A percentile compares a stretch with the other conserved stretches of the same genome.
phyloP scores from a whole-genome alignment of 1,284 basidiomycete genomes.

The Ceratorhiza oryzae-sativae region DNA sequence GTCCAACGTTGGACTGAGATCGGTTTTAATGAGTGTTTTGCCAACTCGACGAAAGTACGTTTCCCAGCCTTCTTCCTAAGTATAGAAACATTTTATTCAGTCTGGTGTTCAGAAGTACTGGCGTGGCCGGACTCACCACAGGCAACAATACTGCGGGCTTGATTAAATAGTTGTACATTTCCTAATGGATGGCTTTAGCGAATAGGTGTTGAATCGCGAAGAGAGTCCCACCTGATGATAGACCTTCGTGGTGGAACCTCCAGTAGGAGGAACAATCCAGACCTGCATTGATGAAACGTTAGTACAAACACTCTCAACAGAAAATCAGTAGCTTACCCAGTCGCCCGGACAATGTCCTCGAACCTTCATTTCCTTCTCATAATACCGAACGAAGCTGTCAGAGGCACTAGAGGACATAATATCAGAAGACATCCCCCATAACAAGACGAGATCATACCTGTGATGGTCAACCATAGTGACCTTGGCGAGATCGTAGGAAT shows the following conservation, averaged over 20 bases:
- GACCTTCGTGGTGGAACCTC: constrained; percentile 20
- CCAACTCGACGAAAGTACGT: constrained; percentile 23
- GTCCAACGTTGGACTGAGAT: not conserved
- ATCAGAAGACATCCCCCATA: not conserved
- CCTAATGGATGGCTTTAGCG: not conserved
- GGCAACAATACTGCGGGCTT: constrained; percentile 20
- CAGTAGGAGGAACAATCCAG: constrained; percentile 22
- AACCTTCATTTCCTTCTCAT: constrained; percentile 21
- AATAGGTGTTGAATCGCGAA: not conserved
- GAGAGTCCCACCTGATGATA: constrained; percentile 8
- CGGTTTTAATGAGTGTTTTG: constrained; percentile 11
- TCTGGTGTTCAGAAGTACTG: too few relatives aligned
- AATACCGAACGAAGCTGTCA: constrained; percentile 23
- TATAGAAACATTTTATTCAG: not conserved
- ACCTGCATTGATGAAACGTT: not conserved
- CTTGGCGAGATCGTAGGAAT: constrained; percentile 33
- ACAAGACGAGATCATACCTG: not conserved
- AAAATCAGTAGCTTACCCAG: not conserved
- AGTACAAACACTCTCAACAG: not conserved
- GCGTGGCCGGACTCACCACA: not conserved
- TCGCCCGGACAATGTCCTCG: constrained; percentile 26
- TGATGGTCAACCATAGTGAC: constrained; percentile 25
- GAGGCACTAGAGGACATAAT: not conserved
- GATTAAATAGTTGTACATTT: constrained; percentile 29
- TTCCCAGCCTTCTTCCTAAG: constrained; percentile 14